A percentile compares a stretch with the other conserved stretches of the same genome.
These are phyloP conservation scores for Eutrema japonicum DNA, from an alignment of 345 rosid genomes.

Conservation along the genomic window DNA sequence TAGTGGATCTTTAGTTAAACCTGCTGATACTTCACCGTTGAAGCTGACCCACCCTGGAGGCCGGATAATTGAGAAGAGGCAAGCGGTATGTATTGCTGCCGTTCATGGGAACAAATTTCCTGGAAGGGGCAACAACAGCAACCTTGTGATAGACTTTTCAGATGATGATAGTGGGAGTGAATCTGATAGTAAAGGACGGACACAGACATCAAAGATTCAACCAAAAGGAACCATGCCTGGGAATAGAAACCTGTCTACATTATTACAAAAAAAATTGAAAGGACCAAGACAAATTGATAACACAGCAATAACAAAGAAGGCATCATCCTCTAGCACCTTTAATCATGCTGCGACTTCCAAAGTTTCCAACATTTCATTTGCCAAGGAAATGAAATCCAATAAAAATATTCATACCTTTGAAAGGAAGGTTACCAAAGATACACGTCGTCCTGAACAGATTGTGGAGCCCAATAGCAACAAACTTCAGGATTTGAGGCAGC, in stretches of 20 bases:
- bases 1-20: conserved; percentile 41
- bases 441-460: conserved; percentile 49
- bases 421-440: conserved; percentile 54
- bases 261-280: conserved; percentile 41
- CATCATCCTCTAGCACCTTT: conserved; percentile 51
- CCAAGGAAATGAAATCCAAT: conserved; percentile 41
- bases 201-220: conserved; percentile 45
- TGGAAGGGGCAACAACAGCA: conserved; percentile 52
- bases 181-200: conserved; percentile 52
- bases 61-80: conserved; percentile 53
- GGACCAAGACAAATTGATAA: conserved; percentile 45
- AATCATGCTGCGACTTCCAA: conserved; percentile 53
- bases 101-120: conserved; percentile 50
- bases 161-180: conserved; percentile 89
- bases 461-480: conserved; percentile 52
- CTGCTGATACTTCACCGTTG: conserved; percentile 37
- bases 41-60: conserved; percentile 47
- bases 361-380: conserved; percentile 37
- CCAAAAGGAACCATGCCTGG: conserved; percentile 40
- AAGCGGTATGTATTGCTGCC: conserved; percentile 45
- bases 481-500: conserved; percentile 84
- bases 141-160: conserved; percentile 89
- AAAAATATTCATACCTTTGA: conserved; percentile 45
- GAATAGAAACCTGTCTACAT: conserved; percentile 44
- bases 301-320: conserved; percentile 52